Evolutionary conservation across 768 basidiomycete genomes (phyloP).

Genomic region (Leccinum incarnatum): DNA sequence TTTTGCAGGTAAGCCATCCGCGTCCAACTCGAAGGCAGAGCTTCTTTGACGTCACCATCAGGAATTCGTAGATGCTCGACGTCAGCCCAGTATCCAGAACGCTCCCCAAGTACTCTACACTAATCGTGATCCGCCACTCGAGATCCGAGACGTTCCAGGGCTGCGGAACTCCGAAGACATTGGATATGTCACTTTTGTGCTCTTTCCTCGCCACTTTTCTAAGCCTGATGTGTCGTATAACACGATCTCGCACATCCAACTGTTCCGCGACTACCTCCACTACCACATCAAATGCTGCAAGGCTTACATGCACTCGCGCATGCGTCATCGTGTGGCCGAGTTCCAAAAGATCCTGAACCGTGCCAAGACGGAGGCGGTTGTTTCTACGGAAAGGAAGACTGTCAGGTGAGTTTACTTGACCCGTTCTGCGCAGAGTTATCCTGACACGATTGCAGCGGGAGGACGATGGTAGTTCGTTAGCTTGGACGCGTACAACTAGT

Average conservation of each 20-base stretch:
- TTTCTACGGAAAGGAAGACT: conserved; percentile 78
- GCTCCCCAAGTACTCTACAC: conserved; percentile 97
- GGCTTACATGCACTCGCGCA: conserved; percentile 98
- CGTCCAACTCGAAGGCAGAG: background rate
- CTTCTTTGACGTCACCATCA: conserved; percentile 29
- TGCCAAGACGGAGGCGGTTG: conserved; percentile 88
- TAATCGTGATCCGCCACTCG: conserved; percentile 93
- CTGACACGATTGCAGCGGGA: conserved; percentile 41
- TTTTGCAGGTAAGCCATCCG: conserved; percentile 73
- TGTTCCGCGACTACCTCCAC: conserved; percentile 98
- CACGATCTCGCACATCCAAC: conserved; percentile 92
- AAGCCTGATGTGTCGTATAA: conserved; percentile 62
- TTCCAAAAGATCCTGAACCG: conserved; percentile 96
- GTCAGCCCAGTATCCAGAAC: conserved; percentile 88
- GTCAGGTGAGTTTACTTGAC: conserved; percentile 57
- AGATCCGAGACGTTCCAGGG: conserved; percentile 84
- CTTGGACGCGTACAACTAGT: background rate
- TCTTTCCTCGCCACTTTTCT: conserved; percentile 94
- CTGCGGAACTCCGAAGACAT: conserved; percentile 82
- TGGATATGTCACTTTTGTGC: conserved; percentile 96
- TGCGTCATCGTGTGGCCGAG: conserved; percentile 90
- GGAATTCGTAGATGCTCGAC: conserved; percentile 99
- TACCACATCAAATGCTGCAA: conserved; percentile 99
- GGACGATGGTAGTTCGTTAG: conserved; percentile 56
- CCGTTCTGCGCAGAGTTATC: background rate